Base-by-base conservation (phyloP, 805 yeast species). In the Blastobotrys terrestris region DNA sequence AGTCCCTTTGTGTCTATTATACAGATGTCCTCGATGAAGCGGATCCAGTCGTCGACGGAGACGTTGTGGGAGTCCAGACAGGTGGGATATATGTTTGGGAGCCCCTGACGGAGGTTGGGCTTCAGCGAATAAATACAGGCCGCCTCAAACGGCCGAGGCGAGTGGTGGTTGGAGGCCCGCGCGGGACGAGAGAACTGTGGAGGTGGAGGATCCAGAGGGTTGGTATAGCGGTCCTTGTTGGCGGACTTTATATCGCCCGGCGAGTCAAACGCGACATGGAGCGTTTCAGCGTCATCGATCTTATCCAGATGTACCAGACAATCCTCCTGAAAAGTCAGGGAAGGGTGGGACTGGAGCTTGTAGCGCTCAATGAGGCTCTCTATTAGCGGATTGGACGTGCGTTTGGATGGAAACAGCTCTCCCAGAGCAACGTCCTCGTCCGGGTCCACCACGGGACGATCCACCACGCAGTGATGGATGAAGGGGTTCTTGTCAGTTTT, bases 221-320 rank as follows among this genome's bases (percentile, higher is more conserved):
- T 35, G 4, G 15, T 22, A 8, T 22, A 20, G n/a, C 50, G 11
- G 16, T 63, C 86, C 85, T 65, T 75, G 85, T 58, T 26, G 35
- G 35, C 35, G 35, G 5, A 6, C 35, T 26, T 26, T 5, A 26
- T 26, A 11, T 5, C 5, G 35, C 35, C 35, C 11, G 35, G 35
- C 5, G 35, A 26, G 8, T 5, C 35, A 26, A 26, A 26, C 8
- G 8, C 35, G 35, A 26, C 35, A 26, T 26, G 11, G 35, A 26
- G 35, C 35, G 35, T 26, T 11, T 26, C 35, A 11, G 35, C 35
- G 35, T 26, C 35, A 11, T 26, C 35, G 11, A 26, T 26, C 35
- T 26, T 26, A 11, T 26, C 35, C 35, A 26, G 35, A 5, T 11
- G 35, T 26, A 26, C 35, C 35, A 26, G 35, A 26, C 35, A 26